Evolutionary conservation across 73 alveolate genomes (phyloP).

Genomic region (Breviolum minutum): DNA sequence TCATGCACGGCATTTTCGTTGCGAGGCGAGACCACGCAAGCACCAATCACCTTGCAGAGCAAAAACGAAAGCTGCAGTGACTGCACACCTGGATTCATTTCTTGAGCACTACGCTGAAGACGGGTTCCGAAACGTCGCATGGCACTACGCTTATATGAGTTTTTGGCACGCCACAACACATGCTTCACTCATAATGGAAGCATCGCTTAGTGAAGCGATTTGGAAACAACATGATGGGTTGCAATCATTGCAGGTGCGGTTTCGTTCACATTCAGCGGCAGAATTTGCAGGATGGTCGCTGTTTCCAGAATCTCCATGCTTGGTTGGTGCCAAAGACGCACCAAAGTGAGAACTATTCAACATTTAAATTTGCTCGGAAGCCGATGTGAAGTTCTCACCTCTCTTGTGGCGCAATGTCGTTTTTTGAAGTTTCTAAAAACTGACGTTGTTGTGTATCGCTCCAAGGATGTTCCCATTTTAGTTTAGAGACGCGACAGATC

Average conservation of each 20-base stretch:
- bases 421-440: neutral
- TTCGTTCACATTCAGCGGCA: neutral
- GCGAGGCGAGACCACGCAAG: neutral
- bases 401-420: neutral
- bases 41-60: neutral
- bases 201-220: constrained; percentile 4
- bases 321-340: neutral
- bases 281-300: neutral
- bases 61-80: neutral
- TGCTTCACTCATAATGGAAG: constrained; percentile 17
- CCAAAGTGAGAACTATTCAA: neutral
- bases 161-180: neutral
- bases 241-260: neutral
- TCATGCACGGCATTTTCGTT: neutral
- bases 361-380: neutral
- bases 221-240: neutral
- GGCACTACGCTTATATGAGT: neutral
- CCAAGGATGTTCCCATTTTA: neutral
- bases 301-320: neutral
- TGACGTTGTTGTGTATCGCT: neutral
- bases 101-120: neutral
- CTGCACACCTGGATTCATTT: neutral
- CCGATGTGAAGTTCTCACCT: neutral
- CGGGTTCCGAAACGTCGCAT: neutral
- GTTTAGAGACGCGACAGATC: neutral